phyloP scores from a whole-genome alignment of 2,329 filamentous ascomycete species.

The Exserohilum rostratum region DNA sequence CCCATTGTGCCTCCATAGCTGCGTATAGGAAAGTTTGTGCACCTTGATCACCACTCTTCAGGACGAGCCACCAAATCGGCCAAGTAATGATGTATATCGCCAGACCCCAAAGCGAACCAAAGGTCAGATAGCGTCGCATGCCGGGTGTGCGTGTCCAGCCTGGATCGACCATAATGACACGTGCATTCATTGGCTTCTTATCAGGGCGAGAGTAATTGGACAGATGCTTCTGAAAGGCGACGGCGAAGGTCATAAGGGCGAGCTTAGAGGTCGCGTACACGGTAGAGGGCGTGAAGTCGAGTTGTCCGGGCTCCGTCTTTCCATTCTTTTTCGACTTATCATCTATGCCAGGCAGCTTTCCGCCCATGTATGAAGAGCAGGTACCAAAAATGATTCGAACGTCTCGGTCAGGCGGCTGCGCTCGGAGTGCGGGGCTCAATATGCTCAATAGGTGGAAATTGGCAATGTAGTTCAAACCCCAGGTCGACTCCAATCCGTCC shows the following conservation, averaged over 20 bases:
- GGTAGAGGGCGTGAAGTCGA: slow-evolving; percentile 51
- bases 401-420: slow-evolving; percentile 91
- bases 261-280: slow-evolving; percentile 63
- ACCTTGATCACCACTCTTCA: slow-evolving; percentile 83
- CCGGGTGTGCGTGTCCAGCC: slow-evolving; percentile 85
- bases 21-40: slow-evolving; percentile 87
- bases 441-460: slow-evolving; percentile 96
- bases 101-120: slow-evolving; percentile 82
- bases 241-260: slow-evolving; percentile 86
- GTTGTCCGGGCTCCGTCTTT: slow-evolving; percentile 28
- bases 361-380: slow-evolving; percentile 85
- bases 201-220: slow-evolving; percentile 84
- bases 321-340: slow-evolving; percentile 63
- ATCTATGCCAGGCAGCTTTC: slow-evolving; percentile 66
- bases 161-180: slow-evolving; percentile 86
- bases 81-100: slow-evolving; percentile 78
- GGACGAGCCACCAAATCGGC: slow-evolving; percentile 80
- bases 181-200: slow-evolving; percentile 77
- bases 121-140: slow-evolving; percentile 82
- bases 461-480: slow-evolving; percentile 93
- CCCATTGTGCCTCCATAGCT: slow-evolving; percentile 78
- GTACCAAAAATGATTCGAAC: slow-evolving; percentile 86
- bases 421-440: slow-evolving; percentile 84
- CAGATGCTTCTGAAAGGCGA: slow-evolving; percentile 91
- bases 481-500: slow-evolving; percentile 86